Evolutionary conservation across 129 eudicot genomes (phyloP).

Genomic region (Apium graveolens): DNA sequence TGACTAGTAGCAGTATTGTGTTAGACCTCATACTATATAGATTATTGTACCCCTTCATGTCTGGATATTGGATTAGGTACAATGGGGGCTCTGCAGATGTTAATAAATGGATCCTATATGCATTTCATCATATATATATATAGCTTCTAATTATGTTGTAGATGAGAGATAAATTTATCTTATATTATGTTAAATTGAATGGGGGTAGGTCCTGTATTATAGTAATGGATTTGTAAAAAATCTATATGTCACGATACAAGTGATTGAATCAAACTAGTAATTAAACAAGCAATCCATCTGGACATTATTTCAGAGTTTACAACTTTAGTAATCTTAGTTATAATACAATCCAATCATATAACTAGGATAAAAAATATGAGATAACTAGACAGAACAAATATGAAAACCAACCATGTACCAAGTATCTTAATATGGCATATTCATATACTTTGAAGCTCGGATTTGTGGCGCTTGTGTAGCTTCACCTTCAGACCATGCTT

Average conservation of each 20-base stretch:
- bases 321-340: constrained; percentile 12
- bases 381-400: constrained; percentile 8
- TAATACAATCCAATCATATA: constrained; percentile 15
- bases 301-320: not conserved
- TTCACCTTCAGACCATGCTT: constrained; percentile 72
- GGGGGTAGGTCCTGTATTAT: not conserved
- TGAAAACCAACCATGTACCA: constrained; percentile 11
- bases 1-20: no score
- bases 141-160: not conserved
- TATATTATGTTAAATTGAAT: not conserved
- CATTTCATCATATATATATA: no score
- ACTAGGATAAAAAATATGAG: constrained; percentile 13
- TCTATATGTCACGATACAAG: not conserved
- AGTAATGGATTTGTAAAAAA: not conserved
- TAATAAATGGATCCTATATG: not conserved
- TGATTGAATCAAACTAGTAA: not conserved
- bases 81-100: not conserved
- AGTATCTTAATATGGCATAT: constrained; percentile 18
- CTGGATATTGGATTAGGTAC: no score
- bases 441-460: constrained; percentile 38
- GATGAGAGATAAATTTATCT: not conserved
- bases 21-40: no score
- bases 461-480: constrained; percentile 41
- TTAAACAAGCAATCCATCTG: constrained; percentile 1
- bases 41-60: no score